These are phyloP conservation scores for Cladosporium sp. DNA, from an alignment of 2,329 filamentous ascomycete species.

Conservation along the genomic window DNA sequence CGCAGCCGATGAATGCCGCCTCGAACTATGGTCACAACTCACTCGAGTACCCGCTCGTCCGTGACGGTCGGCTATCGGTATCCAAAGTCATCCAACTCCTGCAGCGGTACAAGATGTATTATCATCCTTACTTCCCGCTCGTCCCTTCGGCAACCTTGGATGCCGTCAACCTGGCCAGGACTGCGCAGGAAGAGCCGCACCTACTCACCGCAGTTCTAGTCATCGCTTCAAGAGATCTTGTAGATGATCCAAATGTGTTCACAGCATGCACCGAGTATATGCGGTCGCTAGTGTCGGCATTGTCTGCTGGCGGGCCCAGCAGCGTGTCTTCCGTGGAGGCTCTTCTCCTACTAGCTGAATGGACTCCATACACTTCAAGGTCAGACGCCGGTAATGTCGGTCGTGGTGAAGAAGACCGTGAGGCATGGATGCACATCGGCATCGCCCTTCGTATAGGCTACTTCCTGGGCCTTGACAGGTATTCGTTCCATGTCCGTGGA, in stretches of 20 bases:
- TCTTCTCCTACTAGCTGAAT: conserved; percentile 65
- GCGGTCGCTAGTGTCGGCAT: conserved; percentile 62
- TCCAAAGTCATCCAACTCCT: conserved; percentile 51
- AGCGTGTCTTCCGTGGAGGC: conserved; percentile 69
- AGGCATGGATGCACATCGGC: conserved; percentile 74
- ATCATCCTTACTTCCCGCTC: conserved; percentile 67
- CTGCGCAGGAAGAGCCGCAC: conserved; percentile 60
- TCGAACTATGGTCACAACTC: conserved; percentile 25
- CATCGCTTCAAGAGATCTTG: conserved; percentile 67
- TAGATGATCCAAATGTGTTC: conserved; percentile 59
- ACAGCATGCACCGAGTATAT: conserved; percentile 65
- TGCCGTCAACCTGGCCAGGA: conserved; percentile 49
- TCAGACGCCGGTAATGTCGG: conserved; percentile 60
- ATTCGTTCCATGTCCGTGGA: conserved; percentile 57
- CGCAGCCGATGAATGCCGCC: conserved; percentile 4
- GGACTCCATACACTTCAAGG: conserved; percentile 64
- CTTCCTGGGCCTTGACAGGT: conserved; percentile 65
- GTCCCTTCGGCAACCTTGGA: conserved; percentile 59
- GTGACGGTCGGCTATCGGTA: conserved; percentile 38
- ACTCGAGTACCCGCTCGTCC: conserved; percentile 41
- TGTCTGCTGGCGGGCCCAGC: conserved; percentile 63
- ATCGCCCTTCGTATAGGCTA: conserved; percentile 66
- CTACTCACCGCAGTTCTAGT: conserved; percentile 67
- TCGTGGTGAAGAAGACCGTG: conserved; percentile 68
- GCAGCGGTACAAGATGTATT: conserved; percentile 59